Evolutionary conservation across 345 rosid genomes (phyloP), one percentile per base, ranked within the genome.

Genomic region (Erucastrum elatum): DNA sequence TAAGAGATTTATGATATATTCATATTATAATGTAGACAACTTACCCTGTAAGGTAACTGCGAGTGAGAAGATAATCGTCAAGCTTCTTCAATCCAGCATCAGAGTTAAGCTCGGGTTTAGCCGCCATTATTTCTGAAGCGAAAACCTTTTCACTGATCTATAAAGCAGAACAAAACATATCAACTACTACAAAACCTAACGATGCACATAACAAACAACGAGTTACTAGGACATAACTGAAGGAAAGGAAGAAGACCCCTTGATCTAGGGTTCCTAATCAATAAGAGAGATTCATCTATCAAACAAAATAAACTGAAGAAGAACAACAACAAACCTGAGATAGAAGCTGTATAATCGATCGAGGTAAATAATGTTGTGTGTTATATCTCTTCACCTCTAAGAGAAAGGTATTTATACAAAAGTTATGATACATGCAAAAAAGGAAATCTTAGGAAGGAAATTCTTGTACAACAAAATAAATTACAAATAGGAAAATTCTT

Each of bases 61-160:
- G 97, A 59, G 93, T 81, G 64, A 93, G 93, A 30, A 93, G 97
- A 84, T 87, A 86, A 11, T 83, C 92, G 37, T 93, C 92, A 34
- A 93, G 94, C 68, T 91, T 90, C 88, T 93, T 91, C 86, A 93
- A 81, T 31, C 97, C 98, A 58, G 93, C 33, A 3, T 79, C 83
- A 0, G 94, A 85, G 76, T 78, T 82, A 25, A 89, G 82, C 66
- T 86, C 78, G 3, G 77, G 13, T 80, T 91, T 87, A 1, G 91
- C 84, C 0, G 90, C 97, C 98, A 93, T 78, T 90, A n/a, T 74
- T 59, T 12, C n/a, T 31, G 9, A 74, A 80, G 51, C 62, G 64
- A 3, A 13, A 74, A 53, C n/a, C 61, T 70, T 65, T 76, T 64
- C 72, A 67, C 75, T 74, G 60, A 68, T 46, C 68, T 30, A 68